Evolutionary conservation across 345 rosid genomes (phyloP), one percentile per base, ranked within the genome.

Genomic region (Lepidium africanum): DNA sequence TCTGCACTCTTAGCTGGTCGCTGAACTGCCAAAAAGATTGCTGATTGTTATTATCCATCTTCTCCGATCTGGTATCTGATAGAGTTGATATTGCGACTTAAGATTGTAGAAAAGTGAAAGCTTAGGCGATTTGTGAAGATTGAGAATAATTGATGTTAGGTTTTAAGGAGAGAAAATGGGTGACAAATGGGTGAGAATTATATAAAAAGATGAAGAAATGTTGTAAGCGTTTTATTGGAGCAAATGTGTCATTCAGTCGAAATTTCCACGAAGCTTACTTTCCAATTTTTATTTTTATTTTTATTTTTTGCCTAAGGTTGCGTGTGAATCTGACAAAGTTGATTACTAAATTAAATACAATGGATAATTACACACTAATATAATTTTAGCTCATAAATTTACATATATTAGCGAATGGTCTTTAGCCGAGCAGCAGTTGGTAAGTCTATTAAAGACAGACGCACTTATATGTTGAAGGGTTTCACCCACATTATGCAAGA

Each of bases 21-120:
- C 97, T 89, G 85, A 95, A 95, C 51, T 91, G 96, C 81, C 85
- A 91, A 77, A 95, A 95, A 0, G 97, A 84, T 59, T 90, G 97
- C 83, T 89, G 91, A 51, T 92, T 85, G 58, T 79, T 89, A 37
- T 79, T 87, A 72, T 87, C 97, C 99, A 95, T 89, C 57, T 57
- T 37, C 14, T 32, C 32, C 46, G 39, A 59, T 35, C 6, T 49
- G 33, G 36, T 46, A 16, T 25, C n/a, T 7, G 47, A 16, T 5
- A 58, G 13, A 2, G 15, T 9, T 9, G 14, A 61, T 71, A 72
- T 39, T 42, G 17, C 30, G 32, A 73, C 50, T 38, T 52, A 78
- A 67, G 76, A 33, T 48, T 38, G 13, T 21, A 6, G 12, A 43
- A 55, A 25, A 10, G 4, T n/a, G 12, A 14, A 27, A 51, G 37